A percentile compares a stretch with the other conserved stretches of the same genome.
Conservation (phyloP, 2,329 filamentous ascomycete genomes). For the Paecilomyces niveus region DNA sequence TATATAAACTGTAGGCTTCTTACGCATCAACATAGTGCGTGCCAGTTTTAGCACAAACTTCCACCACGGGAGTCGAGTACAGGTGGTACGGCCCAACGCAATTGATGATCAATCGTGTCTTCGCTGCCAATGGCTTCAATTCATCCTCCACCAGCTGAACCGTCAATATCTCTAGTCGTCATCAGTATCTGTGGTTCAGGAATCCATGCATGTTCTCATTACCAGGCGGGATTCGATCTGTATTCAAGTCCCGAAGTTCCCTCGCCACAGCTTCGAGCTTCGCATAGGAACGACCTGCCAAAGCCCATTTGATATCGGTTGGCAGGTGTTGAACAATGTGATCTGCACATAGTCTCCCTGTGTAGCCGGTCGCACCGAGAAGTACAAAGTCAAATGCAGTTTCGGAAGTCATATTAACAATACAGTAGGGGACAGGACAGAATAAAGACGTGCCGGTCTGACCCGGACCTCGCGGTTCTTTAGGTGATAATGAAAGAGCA, state of each 20-base stretch:
- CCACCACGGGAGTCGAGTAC: constrained; percentile 58
- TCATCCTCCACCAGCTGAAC: constrained; percentile 44
- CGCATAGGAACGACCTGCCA: constrained; percentile 70
- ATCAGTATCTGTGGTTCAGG: not conserved
- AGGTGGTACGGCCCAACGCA: constrained; percentile 58
- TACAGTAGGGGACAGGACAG: constrained; percentile 1
- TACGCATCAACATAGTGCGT: constrained; percentile 62
- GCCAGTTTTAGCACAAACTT: constrained; percentile 57
- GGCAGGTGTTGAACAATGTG: constrained; percentile 65
- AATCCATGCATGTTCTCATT: constrained; percentile 17
- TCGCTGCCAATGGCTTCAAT: constrained; percentile 45
- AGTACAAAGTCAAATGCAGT: constrained; percentile 59
- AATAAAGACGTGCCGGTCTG: constrained; percentile 1
- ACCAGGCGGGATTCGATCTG: constrained; percentile 66
- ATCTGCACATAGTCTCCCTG: constrained; percentile 68
- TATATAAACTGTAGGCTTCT: constrained; percentile 9
- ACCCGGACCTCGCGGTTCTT: not conserved
- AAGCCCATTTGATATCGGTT: constrained; percentile 75
- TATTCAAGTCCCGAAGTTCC: constrained; percentile 59
- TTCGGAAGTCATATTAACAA: constrained; percentile 30
- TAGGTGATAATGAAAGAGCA: not conserved
- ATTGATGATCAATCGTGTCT: constrained; percentile 53
- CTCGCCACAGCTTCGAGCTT: constrained; percentile 66
- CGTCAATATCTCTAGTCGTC: constrained; percentile 34
- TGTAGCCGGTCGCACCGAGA: constrained; percentile 71